Conservation (phyloP, 2,329 filamentous ascomycete genomes). For the Xylariomycetidae sp. region DNA sequence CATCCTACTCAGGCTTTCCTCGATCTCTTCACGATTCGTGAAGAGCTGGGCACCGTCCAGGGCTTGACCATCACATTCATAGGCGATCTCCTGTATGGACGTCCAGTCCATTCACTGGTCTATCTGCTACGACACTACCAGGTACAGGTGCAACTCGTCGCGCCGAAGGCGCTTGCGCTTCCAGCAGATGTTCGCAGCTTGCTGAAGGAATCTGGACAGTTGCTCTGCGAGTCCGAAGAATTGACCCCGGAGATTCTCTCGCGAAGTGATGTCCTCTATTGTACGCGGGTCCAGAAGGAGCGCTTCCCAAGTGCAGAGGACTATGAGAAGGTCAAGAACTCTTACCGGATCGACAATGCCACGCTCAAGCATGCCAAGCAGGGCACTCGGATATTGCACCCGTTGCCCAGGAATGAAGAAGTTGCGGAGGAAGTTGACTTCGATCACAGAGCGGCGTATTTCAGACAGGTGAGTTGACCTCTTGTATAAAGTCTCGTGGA, state of each 20-base stretch:
- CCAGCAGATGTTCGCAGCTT: slow-evolving; percentile 70
- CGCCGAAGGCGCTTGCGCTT: slow-evolving; percentile 72
- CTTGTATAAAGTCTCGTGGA: background rate
- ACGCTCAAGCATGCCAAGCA: slow-evolving; percentile 87
- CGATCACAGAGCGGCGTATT: slow-evolving; percentile 94
- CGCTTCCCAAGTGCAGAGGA: slow-evolving; percentile 76
- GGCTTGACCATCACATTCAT: slow-evolving; percentile 94
- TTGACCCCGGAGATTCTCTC: slow-evolving; percentile 85
- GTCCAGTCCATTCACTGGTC: slow-evolving; percentile 91
- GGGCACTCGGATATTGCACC: slow-evolving; percentile 93
- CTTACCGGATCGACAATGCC: slow-evolving; percentile 84
- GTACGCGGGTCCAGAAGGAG: slow-evolving; percentile 95
- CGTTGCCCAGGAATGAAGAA: slow-evolving; percentile 88
- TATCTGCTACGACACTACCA: slow-evolving; percentile 95
- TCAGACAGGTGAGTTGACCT: slow-evolving; percentile 80
- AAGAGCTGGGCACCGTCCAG: slow-evolving; percentile 93
- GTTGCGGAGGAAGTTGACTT: slow-evolving; percentile 95
- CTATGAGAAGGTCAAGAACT: slow-evolving; percentile 85
- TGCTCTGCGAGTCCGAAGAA: slow-evolving; percentile 68
- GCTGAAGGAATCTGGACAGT: slow-evolving; percentile 69
- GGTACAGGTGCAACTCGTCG: slow-evolving; percentile 86
- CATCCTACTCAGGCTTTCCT: slow-evolving; percentile 97
- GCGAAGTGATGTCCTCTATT: slow-evolving; percentile 89
- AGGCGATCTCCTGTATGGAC: slow-evolving; percentile 88
- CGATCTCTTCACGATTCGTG: slow-evolving; percentile 96